Conservation (phyloP, 208 protist genomes). For the Leishmania martiniquensis region DNA sequence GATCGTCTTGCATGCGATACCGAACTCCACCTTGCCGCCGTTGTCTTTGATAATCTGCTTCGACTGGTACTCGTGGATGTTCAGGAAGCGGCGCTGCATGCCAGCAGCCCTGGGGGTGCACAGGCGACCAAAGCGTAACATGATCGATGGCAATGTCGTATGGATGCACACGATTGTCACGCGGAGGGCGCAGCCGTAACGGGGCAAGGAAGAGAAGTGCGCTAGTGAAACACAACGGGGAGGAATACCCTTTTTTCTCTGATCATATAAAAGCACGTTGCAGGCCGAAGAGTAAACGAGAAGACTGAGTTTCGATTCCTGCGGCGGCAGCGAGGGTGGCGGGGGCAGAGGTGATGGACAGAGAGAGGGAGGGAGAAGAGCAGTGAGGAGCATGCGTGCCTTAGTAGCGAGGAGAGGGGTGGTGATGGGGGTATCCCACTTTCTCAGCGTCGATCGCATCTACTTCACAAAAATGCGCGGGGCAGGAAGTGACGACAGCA, state of each 20-base stretch:
- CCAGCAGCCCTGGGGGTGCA: slow-evolving; percentile 54
- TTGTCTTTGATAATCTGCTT: slow-evolving; percentile 92
- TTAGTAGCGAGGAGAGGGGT: too few species aligned
- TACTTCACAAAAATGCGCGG: neutral
- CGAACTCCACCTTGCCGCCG: slow-evolving; percentile 92
- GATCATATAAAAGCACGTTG: neutral
- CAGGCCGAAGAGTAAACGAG: neutral
- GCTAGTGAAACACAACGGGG: neutral
- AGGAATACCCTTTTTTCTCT: neutral
- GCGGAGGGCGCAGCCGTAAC: neutral
- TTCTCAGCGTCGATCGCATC: neutral
- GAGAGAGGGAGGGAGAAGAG: neutral
- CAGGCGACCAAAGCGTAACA: slow-evolving; percentile 79
- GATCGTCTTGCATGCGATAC: slow-evolving; percentile 83
- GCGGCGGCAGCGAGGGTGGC: neutral
- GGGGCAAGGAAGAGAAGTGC: neutral
- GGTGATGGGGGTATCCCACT: neutral
- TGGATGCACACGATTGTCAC: neutral
- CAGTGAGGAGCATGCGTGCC: neutral
- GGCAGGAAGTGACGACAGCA: neutral
- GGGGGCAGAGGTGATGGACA: neutral
- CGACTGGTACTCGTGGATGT: slow-evolving; percentile 94
- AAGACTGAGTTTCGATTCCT: slow-evolving; percentile 4
- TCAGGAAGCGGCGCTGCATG: slow-evolving; percentile 88
- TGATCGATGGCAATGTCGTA: slow-evolving; percentile 14